phyloP scores from a whole-genome alignment of 2,329 filamentous ascomycete genomes.

The Diplocarpon mali region DNA sequence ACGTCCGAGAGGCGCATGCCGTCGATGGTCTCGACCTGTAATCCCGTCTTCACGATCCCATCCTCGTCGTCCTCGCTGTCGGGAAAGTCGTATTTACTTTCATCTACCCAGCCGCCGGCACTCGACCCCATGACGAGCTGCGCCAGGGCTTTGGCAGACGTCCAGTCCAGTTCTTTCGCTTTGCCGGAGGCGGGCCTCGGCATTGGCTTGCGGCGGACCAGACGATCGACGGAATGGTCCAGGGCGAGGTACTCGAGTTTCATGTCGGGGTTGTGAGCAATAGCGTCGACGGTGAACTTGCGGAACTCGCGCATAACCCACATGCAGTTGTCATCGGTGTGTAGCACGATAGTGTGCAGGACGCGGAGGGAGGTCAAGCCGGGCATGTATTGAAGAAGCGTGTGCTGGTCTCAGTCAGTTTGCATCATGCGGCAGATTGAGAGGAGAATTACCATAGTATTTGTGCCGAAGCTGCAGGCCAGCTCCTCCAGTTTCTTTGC shows the following conservation, averaged over 20 bases:
- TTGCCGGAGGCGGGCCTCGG: slow-evolving; percentile 24
- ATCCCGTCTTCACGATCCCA: slow-evolving; percentile 16
- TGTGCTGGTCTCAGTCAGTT: slow-evolving; percentile 35
- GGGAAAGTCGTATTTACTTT: slow-evolving; percentile 16
- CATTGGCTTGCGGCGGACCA: slow-evolving; percentile 29
- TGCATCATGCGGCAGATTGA: neutral
- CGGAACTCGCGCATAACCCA: slow-evolving; percentile 46
- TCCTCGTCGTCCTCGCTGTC: slow-evolving; percentile 25
- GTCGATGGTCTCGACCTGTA: slow-evolving; percentile 32
- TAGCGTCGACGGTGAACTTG: slow-evolving; percentile 46
- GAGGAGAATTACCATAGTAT: slow-evolving; percentile 38
- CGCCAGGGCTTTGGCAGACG: slow-evolving; percentile 1
- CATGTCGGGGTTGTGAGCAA: slow-evolving; percentile 43
- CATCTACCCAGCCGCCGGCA: neutral
- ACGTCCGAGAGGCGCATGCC: slow-evolving; percentile 35
- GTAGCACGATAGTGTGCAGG: slow-evolving; percentile 43
- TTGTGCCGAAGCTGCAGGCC: slow-evolving; percentile 42
- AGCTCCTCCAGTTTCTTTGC: slow-evolving; percentile 43
- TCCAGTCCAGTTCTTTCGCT: slow-evolving; percentile 26
- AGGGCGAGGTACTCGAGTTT: slow-evolving; percentile 49
- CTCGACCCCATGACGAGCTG: slow-evolving; percentile 1
- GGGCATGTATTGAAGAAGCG: slow-evolving; percentile 42
- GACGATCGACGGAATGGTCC: slow-evolving; percentile 37
- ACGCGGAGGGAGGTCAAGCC: slow-evolving; percentile 39
- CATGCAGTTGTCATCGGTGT: slow-evolving; percentile 44